phyloP scores from a whole-genome alignment of 2,329 filamentous ascomycete species.

The Orbilia ellipsospora region DNA sequence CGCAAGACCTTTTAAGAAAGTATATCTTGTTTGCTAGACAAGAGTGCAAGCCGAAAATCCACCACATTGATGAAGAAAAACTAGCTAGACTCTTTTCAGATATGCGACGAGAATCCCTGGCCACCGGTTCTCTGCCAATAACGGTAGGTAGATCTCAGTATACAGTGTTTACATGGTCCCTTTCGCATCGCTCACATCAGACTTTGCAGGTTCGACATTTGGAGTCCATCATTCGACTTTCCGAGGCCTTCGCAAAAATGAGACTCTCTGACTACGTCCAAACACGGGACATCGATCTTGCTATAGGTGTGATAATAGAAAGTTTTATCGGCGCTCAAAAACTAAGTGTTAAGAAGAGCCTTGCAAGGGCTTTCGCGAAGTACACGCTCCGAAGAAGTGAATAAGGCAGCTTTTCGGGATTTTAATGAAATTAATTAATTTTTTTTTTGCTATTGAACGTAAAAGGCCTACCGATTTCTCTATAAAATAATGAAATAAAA shows the following conservation, averaged over 20 bases:
- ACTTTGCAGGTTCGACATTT: constrained; percentile 85
- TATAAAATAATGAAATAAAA: too few relatives aligned
- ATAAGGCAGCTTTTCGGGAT: not conserved
- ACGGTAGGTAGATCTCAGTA: constrained; percentile 71
- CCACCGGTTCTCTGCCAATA: constrained; percentile 96
- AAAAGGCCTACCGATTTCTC: too few relatives aligned
- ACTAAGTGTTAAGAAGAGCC: constrained; percentile 95
- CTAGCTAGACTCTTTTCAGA: constrained; percentile 92
- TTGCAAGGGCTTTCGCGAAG: constrained; percentile 94
- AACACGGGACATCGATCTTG: constrained; percentile 89
- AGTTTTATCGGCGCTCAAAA: constrained; percentile 97
- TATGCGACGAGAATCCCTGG: constrained; percentile 91
- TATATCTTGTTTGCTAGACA: constrained; percentile 97
- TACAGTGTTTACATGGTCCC: not conserved
- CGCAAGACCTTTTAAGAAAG: constrained; percentile 90
- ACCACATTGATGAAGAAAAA: constrained; percentile 98
- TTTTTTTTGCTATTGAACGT: too few relatives aligned
- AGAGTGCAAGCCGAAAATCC: constrained; percentile 88
- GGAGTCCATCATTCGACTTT: constrained; percentile 96
- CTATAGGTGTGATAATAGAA: constrained; percentile 95
- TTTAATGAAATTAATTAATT: not conserved
- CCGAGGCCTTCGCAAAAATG: constrained; percentile 96
- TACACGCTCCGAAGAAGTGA: constrained; percentile 74
- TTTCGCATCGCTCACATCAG: constrained; percentile 19
- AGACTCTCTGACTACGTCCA: constrained; percentile 95